phyloP scores from a whole-genome alignment of 306 rosid genomes.

The Dryas drummondii region DNA sequence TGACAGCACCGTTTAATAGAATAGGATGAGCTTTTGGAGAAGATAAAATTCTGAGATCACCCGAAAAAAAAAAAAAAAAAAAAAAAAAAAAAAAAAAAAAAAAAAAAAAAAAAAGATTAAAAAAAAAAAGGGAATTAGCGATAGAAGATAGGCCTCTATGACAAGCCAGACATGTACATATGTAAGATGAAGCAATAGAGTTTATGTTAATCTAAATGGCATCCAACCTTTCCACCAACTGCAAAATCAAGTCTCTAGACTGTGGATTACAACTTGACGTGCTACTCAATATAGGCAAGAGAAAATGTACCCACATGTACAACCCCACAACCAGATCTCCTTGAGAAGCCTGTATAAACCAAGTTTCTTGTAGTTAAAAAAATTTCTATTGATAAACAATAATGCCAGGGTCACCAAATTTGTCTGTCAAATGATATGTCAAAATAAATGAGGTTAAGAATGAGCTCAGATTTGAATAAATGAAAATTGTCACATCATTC shows the following conservation, averaged over 20 bases:
- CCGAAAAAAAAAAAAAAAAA: background rate
- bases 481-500: too few relatives aligned
- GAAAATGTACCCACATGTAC: constrained; percentile 73
- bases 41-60: constrained; percentile 39
- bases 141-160: constrained; percentile 28
- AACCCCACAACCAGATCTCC: constrained; percentile 87
- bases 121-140: background rate
- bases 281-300: constrained; percentile 67
- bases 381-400: too few relatives aligned
- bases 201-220: constrained; percentile 4
- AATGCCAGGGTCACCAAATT: too few relatives aligned
- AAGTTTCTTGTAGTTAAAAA: constrained; percentile 8
- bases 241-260: constrained; percentile 83
- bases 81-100: background rate
- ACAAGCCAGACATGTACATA: background rate
- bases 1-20: constrained; percentile 77
- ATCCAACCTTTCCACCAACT: constrained; percentile 78
- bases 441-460: too few relatives aligned
- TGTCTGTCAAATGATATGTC: too few relatives aligned
- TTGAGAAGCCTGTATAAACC: constrained; percentile 51
- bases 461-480: too few relatives aligned
- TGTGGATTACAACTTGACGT: constrained; percentile 71
- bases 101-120: background rate
- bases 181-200: background rate
- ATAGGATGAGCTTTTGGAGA: constrained; percentile 70